phyloP scores from a whole-genome alignment of 345 rosid species.

The Rhodamnia rubescens region DNA sequence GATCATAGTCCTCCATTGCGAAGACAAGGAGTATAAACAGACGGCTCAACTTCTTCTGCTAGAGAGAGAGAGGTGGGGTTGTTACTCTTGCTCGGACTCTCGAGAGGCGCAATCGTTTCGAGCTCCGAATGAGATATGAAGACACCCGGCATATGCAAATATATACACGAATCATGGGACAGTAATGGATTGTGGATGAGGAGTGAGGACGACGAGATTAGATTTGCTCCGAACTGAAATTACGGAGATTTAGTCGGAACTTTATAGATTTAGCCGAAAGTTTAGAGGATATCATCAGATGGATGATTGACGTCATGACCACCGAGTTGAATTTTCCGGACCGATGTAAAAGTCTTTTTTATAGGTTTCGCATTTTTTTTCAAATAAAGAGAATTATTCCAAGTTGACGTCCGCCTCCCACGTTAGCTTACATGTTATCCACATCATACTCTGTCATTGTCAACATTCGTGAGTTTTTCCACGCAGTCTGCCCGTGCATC shows the following conservation, averaged over 20 bases:
- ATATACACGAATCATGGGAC: not conserved
- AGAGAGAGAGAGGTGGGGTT: not conserved
- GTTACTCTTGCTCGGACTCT: not conserved
- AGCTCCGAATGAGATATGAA: not conserved
- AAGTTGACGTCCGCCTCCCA: no score
- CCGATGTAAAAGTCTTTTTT: no score
- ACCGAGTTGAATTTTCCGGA: no score
- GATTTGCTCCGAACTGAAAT: not conserved
- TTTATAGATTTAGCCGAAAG: not conserved
- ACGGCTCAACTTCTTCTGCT: not conserved
- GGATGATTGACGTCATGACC: not conserved
- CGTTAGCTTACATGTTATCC: no score
- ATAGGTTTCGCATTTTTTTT: no score
- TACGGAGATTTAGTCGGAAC: not conserved
- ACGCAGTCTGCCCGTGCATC: no score
- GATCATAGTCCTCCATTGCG: conserved; percentile 39
- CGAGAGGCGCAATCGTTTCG: not conserved
- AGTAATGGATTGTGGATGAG: not conserved
- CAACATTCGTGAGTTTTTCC: no score
- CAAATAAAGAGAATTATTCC: no score
- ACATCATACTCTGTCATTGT: no score
- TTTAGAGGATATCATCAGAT: not conserved
- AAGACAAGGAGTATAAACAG: not conserved
- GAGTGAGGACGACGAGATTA: not conserved
- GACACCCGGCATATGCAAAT: not conserved